phyloP scores from a whole-genome alignment of 345 rosid species.

The Litchi chinensis region DNA sequence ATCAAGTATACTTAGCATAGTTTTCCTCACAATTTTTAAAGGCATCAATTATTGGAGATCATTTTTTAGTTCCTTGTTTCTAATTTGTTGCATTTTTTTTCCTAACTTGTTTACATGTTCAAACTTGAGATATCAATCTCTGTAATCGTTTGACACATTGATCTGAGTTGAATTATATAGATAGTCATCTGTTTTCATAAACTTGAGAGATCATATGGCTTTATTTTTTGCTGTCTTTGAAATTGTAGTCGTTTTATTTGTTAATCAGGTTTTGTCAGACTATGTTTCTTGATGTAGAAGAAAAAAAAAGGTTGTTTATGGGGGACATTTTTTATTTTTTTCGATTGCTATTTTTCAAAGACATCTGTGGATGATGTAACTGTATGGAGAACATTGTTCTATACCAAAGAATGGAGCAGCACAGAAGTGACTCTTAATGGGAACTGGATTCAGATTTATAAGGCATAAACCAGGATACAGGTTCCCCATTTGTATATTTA shows the following conservation, averaged over 20 bases:
- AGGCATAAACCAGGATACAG: background rate
- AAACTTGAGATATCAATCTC: background rate
- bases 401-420: background rate
- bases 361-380: background rate
- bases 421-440: background rate
- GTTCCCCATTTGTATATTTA: background rate
- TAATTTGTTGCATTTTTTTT: too few species aligned
- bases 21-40: constrained; percentile 1
- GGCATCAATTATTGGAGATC: background rate
- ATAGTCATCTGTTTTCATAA: background rate
- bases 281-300: background rate
- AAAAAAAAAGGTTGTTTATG: background rate
- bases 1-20: constrained; percentile 11
- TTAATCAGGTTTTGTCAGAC: background rate
- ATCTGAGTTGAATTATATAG: background rate
- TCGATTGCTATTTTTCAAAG: background rate
- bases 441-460: background rate
- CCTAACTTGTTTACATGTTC: background rate
- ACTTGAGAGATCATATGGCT: background rate
- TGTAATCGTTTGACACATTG: background rate
- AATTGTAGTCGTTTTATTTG: background rate
- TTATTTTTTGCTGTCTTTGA: too few species aligned
- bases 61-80: background rate
- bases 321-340: background rate
- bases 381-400: background rate